Evolutionary conservation across 2,329 filamentous ascomycete genomes (phyloP).

Genomic region (Ophiosphaerella narmari): DNA sequence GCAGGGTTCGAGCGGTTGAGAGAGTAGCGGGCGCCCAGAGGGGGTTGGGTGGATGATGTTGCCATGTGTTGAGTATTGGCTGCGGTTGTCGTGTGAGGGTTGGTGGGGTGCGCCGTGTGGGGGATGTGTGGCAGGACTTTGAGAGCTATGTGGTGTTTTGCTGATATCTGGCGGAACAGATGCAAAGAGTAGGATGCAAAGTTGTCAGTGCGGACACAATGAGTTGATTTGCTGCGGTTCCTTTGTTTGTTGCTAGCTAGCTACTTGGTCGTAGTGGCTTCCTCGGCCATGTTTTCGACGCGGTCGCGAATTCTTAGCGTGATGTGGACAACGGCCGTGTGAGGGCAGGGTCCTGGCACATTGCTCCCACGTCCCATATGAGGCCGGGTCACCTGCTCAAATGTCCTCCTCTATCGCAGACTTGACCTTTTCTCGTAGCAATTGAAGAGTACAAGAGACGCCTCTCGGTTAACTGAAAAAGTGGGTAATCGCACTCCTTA

Average conservation of each 20-base stretch:
- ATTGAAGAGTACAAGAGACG: not conserved
- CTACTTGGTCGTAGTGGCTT: conserved; percentile 1
- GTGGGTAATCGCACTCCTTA: too few species aligned
- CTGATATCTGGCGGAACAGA: too few species aligned
- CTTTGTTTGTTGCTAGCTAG: conserved; percentile 14
- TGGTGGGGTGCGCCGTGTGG: conserved; percentile 8
- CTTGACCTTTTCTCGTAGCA: not conserved
- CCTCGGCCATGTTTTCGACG: conserved; percentile 17
- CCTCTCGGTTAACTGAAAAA: too few species aligned
- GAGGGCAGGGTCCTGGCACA: too few species aligned
- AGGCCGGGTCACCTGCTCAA: too few species aligned
- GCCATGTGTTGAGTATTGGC: conserved; percentile 50
- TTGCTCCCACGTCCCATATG: too few species aligned
- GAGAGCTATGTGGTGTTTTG: not conserved
- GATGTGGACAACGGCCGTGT: conserved; percentile 11
- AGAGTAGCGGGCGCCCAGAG: conserved; percentile 60
- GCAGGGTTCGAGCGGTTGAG: conserved; percentile 46
- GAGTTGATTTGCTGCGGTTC: not conserved
- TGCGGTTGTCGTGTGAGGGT: conserved; percentile 2
- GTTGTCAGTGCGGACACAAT: conserved; percentile 2
- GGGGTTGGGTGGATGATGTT: conserved; percentile 57
- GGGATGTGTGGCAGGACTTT: conserved; percentile 4
- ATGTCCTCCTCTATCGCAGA: not conserved
- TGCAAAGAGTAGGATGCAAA: not conserved
- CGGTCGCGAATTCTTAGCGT: conserved; percentile 29